Evolutionary conservation across 2,329 filamentous ascomycete genomes (phyloP).

Genomic region (Fusarium decemcellulare): DNA sequence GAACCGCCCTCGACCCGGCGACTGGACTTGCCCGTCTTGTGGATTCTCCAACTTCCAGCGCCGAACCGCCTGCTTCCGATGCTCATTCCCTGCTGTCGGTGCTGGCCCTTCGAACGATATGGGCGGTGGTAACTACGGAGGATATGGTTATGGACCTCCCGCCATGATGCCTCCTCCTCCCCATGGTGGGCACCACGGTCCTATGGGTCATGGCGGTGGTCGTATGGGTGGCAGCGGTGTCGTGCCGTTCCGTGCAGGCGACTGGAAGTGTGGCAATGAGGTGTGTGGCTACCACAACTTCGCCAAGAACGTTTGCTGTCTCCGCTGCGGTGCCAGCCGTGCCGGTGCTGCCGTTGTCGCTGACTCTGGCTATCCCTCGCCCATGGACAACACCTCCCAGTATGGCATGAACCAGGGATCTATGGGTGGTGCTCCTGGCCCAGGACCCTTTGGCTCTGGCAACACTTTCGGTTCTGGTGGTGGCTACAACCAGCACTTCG

Average conservation of each 20-base stretch:
- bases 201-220: slow-evolving; percentile 71
- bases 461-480: slow-evolving; percentile 76
- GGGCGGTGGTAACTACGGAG: slow-evolving; percentile 74
- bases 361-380: slow-evolving; percentile 90
- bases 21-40: slow-evolving; percentile 99
- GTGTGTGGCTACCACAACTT: slow-evolving; percentile 99
- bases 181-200: slow-evolving; percentile 72
- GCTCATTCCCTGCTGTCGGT: slow-evolving; percentile 96
- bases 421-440: slow-evolving; percentile 87
- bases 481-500: slow-evolving; percentile 85
- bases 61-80: slow-evolving; percentile 98
- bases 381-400: slow-evolving; percentile 87
- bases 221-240: slow-evolving; percentile 87
- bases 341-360: slow-evolving; percentile 95
- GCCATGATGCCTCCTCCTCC: slow-evolving; percentile 87
- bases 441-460: slow-evolving; percentile 80
- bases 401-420: slow-evolving; percentile 90
- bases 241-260: slow-evolving; percentile 97
- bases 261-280: slow-evolving; percentile 99
- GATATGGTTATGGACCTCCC: slow-evolving; percentile 75
- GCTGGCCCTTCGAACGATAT: slow-evolving; percentile 79
- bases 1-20: slow-evolving; percentile 95
- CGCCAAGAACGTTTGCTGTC: slow-evolving; percentile 98
- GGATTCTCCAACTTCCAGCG: slow-evolving; percentile 99
- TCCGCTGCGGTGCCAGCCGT: slow-evolving; percentile 95